Evolutionary conservation across 495 filamentous ascomycete species (phyloP).

Genomic region (Lepidopterella palustris): DNA sequence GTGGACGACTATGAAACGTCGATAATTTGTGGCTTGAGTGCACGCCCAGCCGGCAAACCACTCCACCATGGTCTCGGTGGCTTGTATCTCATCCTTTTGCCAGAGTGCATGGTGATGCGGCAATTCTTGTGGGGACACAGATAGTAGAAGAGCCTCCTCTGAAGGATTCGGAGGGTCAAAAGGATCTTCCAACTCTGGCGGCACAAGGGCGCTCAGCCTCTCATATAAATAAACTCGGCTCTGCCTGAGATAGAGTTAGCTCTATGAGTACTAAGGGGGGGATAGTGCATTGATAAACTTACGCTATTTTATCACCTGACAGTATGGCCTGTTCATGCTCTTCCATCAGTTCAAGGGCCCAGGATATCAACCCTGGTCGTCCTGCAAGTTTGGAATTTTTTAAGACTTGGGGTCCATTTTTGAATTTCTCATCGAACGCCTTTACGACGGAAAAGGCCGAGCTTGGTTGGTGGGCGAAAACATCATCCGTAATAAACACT

Average conservation of each 20-base stretch:
- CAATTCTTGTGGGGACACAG: neutral
- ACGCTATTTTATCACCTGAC: neutral
- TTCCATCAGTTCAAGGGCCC: neutral
- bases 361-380: neutral
- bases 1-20: conserved; percentile 5
- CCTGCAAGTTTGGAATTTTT: neutral
- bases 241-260: neutral
- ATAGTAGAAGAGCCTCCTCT: neutral
- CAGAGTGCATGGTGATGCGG: neutral
- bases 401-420: neutral
- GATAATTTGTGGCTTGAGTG: neutral
- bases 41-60: conserved; percentile 5
- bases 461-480: conserved; percentile 18
- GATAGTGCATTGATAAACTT: neutral
- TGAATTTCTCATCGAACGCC: neutral
- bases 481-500: conserved; percentile 29
- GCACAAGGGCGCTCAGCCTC: neutral
- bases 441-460: conserved; percentile 20
- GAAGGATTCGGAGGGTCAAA: neutral
- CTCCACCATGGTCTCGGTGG: conserved; percentile 1
- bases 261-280: neutral
- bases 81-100: neutral
- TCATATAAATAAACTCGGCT: neutral
- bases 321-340: neutral
- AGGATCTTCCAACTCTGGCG: neutral